phyloP scores from a whole-genome alignment of 371 early-diverging fungal genomes.

The Zopfochytrium polystomum region DNA sequence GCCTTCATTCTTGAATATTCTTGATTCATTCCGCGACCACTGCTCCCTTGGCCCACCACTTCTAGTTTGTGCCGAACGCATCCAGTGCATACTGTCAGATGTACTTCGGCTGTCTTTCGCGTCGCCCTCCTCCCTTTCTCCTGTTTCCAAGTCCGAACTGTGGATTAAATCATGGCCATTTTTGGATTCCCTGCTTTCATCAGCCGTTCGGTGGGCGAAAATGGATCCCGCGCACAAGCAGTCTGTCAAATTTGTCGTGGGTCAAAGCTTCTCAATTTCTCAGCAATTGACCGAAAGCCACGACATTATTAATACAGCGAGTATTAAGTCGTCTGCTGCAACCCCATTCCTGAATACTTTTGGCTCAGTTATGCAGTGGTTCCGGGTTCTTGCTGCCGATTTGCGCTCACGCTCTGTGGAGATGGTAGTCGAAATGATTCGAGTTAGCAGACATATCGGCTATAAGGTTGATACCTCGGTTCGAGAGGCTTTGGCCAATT shows the following conservation, averaged over 20 bases:
- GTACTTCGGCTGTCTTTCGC: conserved; percentile 4
- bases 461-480: conserved; percentile 12
- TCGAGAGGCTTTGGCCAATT: conserved; percentile 8
- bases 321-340: conserved; percentile 1
- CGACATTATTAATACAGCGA: conserved; percentile 1
- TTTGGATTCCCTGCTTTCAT: conserved; percentile 6
- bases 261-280: conserved; percentile 11
- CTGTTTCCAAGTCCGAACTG: conserved; percentile 6
- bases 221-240: conserved; percentile 19
- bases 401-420: conserved; percentile 14
- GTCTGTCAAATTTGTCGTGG: conserved; percentile 15
- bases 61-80: conserved; percentile 18
- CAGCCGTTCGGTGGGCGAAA: conserved; percentile 26
- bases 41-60: conserved; percentile 25
- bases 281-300: background rate
- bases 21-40: conserved; percentile 26
- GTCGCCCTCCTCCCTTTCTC: conserved; percentile 1
- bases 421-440: conserved; percentile 5
- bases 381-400: conserved; percentile 16
- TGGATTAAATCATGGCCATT: conserved; percentile 34
- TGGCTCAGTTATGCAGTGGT: conserved; percentile 21
- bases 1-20: conserved; percentile 6
- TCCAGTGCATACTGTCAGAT: conserved; percentile 14
- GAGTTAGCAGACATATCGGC: background rate
- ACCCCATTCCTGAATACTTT: conserved; percentile 9